Conservation (phyloP, 257 asterid species). For the Primulina tabacum region DNA sequence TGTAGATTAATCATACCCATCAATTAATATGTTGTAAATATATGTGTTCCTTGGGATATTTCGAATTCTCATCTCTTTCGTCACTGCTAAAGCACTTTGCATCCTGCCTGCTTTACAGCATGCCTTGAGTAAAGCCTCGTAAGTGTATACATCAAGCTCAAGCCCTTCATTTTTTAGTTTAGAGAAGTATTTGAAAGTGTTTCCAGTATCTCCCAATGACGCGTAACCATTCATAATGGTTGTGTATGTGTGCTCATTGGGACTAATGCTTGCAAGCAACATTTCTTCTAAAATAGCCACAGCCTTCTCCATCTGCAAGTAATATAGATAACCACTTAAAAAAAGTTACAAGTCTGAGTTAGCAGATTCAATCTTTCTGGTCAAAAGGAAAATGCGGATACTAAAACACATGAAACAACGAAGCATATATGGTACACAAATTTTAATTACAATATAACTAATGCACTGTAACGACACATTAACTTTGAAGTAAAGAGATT, state of each 20-base stretch:
- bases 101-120: conserved; percentile 98
- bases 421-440: conserved; percentile 1
- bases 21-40: conserved; percentile 87
- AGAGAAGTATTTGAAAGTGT: conserved; percentile 88
- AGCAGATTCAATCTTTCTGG: conserved; percentile 3
- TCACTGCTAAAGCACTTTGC: conserved; percentile 99
- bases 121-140: conserved; percentile 97
- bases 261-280: conserved; percentile 76
- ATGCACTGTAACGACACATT: background rate
- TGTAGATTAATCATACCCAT: conserved; percentile 57
- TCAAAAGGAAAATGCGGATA: background rate
- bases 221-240: conserved; percentile 96
- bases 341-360: conserved; percentile 5
- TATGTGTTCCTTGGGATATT: conserved; percentile 82
- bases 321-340: conserved; percentile 10
- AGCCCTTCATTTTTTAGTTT: conserved; percentile 80
- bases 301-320: conserved; percentile 81
- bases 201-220: conserved; percentile 91
- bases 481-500: conserved; percentile 8
- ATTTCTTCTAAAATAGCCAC: conserved; percentile 75
- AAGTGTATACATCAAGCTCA: conserved; percentile 78
- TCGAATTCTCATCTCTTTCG: conserved; percentile 78
- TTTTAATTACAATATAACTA: background rate
- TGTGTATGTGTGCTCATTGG: conserved; percentile 89
- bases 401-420: background rate